Conservation (phyloP, 202 grass and related monocot genomes). For the Sporobolus alterniflorus region DNA sequence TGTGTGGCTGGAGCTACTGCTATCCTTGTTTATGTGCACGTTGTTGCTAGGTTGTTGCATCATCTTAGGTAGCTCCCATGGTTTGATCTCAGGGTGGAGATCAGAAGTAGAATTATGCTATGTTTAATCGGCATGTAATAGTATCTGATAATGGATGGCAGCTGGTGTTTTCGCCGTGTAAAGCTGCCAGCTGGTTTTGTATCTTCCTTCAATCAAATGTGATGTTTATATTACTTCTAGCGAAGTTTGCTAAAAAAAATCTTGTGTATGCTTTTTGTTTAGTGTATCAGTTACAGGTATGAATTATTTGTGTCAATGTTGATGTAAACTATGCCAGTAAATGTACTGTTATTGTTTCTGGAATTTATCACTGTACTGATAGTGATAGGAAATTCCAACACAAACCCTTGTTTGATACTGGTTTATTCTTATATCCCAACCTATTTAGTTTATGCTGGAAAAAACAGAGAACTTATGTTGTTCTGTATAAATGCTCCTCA, state of each 20-base stretch:
- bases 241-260: background rate
- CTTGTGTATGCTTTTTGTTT: background rate
- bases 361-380: background rate
- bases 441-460: background rate
- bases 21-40: constrained; percentile 31
- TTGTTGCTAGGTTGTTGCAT: constrained; percentile 43
- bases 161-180: constrained; percentile 3
- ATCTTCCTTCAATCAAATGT: constrained; percentile 27
- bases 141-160: constrained; percentile 9
- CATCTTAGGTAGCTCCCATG: constrained; percentile 53
- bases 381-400: background rate
- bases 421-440: background rate
- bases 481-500: background rate
- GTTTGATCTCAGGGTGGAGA: constrained; percentile 38
- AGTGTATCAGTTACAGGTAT: background rate
- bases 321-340: background rate
- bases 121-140: background rate
- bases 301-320: background rate
- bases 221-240: background rate
- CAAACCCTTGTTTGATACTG: background rate
- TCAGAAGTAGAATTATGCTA: constrained; percentile 11
- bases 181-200: background rate
- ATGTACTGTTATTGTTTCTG: background rate
- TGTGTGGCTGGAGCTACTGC: constrained; percentile 16
- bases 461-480: background rate